Percentiles rank a stretch among this genome's conserved stretches.
Conservation (phyloP, 108 stramenopile genomes). For the Cyclostephanos tholiformis region DNA sequence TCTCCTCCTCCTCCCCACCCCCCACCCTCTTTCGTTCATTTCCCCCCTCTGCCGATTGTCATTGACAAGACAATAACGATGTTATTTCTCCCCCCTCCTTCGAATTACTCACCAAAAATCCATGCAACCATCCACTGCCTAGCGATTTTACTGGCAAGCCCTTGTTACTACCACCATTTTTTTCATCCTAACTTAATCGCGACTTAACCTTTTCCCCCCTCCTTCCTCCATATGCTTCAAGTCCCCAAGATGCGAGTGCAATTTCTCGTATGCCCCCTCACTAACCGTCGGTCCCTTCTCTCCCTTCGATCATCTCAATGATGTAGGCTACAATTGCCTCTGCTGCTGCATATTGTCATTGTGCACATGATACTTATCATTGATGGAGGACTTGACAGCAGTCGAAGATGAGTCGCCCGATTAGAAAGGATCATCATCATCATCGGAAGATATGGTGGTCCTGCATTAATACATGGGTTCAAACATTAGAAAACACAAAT, state of each 20-base stretch:
- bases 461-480: too few species aligned
- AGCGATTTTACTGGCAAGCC: constrained; percentile 22
- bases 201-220: neutral
- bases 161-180: neutral
- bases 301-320: neutral
- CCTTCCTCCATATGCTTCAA: constrained; percentile 39
- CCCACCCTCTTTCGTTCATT: too few species aligned
- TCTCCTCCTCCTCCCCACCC: too few species aligned
- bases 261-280: constrained; percentile 21
- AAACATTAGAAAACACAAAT: too few species aligned
- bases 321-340: too few species aligned
- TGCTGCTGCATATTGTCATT: too few species aligned
- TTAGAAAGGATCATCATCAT: too few species aligned
- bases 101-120: constrained; percentile 26
- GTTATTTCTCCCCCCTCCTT: neutral
- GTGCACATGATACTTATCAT: neutral
- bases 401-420: too few species aligned
- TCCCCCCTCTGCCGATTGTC: neutral
- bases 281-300: neutral
- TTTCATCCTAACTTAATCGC: neutral
- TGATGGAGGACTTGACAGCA: neutral
- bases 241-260: constrained; percentile 37
- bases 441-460: too few species aligned
- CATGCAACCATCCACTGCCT: constrained; percentile 44
- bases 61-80: too few species aligned